Conservation (phyloP, 2,329 filamentous ascomycete genomes). For the Pleoardoris graminearum region DNA sequence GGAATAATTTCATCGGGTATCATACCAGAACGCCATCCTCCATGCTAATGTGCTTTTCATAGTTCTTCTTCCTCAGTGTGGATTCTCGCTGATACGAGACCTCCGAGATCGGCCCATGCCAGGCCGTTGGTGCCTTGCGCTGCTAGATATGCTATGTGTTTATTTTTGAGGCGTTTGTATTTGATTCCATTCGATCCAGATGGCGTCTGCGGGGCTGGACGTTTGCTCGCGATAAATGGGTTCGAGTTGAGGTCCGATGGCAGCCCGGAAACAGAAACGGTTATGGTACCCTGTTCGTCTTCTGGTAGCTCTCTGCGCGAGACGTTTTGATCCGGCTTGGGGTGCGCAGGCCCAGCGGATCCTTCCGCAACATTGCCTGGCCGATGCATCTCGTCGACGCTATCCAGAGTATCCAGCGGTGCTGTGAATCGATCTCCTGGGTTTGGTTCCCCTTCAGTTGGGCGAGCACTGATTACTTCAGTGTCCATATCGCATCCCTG, state of each 20-base stretch:
- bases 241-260: neutral
- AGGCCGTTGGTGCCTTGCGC: constrained; percentile 41
- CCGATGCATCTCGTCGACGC: neutral
- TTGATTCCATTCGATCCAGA: constrained; percentile 2
- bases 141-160: constrained; percentile 33
- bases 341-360: neutral
- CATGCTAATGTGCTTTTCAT: constrained; percentile 5
- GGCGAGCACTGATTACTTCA: neutral
- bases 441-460: neutral
- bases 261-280: neutral
- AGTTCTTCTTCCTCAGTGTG: constrained; percentile 26
- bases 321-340: too few species aligned
- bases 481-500: neutral
- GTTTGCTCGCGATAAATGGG: neutral
- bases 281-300: neutral
- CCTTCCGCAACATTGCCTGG: neutral
- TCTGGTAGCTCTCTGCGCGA: too few species aligned
- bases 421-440: neutral
- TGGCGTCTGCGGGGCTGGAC: neutral
- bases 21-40: neutral
- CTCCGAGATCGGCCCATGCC: constrained; percentile 48
- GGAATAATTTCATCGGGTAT: neutral
- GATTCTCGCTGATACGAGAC: constrained; percentile 46
- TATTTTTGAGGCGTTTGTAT: constrained; percentile 16
- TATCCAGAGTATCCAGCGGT: neutral